phyloP scores from a whole-genome alignment of 805 yeast species.

The Lachancea mirantina region DNA sequence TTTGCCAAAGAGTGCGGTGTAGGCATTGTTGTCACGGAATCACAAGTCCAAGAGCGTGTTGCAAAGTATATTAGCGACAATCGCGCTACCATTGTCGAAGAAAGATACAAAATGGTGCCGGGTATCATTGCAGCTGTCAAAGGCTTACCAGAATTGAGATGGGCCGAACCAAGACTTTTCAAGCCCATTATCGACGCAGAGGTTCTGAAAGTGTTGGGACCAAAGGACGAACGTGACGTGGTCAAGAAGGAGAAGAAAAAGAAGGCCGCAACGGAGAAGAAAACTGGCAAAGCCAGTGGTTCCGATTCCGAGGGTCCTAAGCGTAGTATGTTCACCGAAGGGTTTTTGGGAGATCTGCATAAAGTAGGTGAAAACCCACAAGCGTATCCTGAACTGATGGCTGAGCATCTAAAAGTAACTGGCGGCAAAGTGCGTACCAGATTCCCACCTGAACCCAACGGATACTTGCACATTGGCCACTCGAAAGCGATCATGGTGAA shows the following conservation, averaged over 20 bases:
- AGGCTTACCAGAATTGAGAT: constrained; percentile 66
- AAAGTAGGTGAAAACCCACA: constrained; percentile 95
- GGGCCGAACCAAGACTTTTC: constrained; percentile 86
- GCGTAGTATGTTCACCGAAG: constrained; percentile 88
- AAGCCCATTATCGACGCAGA: constrained; percentile 82
- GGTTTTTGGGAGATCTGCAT: constrained; percentile 91
- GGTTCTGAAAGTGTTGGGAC: constrained; percentile 70
- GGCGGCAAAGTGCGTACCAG: constrained; percentile 83
- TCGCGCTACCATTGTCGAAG: constrained; percentile 52
- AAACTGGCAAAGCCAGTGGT: constrained; percentile 4
- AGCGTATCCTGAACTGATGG: constrained; percentile 75
- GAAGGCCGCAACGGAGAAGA: constrained; percentile 26
- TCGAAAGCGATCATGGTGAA: constrained; percentile 96
- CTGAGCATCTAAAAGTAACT: constrained; percentile 69
- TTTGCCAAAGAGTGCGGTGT: constrained; percentile 70
- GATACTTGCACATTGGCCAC: constrained; percentile 97
- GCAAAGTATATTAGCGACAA: constrained; percentile 51
- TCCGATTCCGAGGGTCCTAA: constrained; percentile 15
- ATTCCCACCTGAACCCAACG: constrained; percentile 98
- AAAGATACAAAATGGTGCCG: constrained; percentile 77
- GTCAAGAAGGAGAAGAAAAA: constrained; percentile 69
- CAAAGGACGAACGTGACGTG: constrained; percentile 91
- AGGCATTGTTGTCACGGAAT: constrained; percentile 65
- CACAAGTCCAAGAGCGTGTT: constrained; percentile 55
- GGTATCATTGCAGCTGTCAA: constrained; percentile 70